Evolutionary conservation across 805 yeast species (phyloP).

Genomic region (Zygosaccharomyces bisporus): DNA sequence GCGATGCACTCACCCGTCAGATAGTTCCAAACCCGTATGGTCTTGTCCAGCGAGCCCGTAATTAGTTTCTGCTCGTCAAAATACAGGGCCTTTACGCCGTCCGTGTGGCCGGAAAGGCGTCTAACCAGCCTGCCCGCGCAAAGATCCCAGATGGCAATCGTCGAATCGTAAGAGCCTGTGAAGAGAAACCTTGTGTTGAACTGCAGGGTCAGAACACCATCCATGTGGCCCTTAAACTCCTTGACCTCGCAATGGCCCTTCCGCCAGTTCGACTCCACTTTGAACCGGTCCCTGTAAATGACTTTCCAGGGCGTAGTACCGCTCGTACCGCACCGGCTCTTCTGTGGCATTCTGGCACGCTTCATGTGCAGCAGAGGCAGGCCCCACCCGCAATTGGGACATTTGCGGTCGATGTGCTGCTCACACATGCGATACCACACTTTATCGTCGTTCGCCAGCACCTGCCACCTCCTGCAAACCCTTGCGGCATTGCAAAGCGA

Average conservation of each 20-base stretch:
- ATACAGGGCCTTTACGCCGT: conserved; percentile 78
- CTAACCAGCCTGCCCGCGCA: conserved; percentile 71
- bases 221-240: conserved; percentile 75
- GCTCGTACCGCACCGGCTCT: conserved; percentile 13
- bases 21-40: conserved; percentile 94
- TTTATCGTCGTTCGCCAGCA: conserved; percentile 88
- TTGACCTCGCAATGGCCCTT: conserved; percentile 65
- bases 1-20: conserved; percentile 91
- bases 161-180: conserved; percentile 89
- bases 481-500: conserved; percentile 93
- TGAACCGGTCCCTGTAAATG: conserved; percentile 85
- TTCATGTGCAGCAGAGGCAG: conserved; percentile 90
- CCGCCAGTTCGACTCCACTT: conserved; percentile 93
- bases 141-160: conserved; percentile 90
- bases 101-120: conserved; percentile 81
- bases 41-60: conserved; percentile 87
- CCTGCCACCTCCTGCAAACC: conserved; percentile 83
- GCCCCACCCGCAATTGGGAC: conserved; percentile 99
- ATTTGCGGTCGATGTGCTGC: conserved; percentile 95
- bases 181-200: conserved; percentile 75
- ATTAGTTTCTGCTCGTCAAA: conserved; percentile 88
- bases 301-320: conserved; percentile 90
- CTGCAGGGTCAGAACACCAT: conserved; percentile 84
- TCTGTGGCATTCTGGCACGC: conserved; percentile 44
- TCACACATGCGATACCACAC: conserved; percentile 99